Conservation (phyloP, 139 green algal species). For the Dunaliella sp. region DNA sequence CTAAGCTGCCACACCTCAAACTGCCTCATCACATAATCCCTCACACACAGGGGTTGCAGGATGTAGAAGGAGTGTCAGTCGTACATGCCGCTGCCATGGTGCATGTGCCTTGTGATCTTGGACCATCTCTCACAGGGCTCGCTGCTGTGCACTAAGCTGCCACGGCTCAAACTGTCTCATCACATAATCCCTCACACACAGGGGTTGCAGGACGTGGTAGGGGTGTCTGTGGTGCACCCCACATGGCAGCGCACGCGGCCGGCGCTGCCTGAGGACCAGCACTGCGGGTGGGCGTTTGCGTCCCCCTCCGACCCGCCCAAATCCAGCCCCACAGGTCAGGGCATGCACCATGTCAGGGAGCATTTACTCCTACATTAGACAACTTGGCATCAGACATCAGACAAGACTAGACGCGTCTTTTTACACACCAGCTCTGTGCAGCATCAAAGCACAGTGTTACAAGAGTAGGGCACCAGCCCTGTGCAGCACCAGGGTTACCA, state of each 20-base stretch:
- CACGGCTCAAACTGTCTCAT: not conserved
- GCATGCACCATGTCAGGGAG: not conserved
- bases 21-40: not conserved
- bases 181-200: slow-evolving; percentile 23
- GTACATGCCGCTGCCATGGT: not conserved
- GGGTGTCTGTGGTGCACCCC: slow-evolving; percentile 82
- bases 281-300: slow-evolving; percentile 85
- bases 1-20: not conserved
- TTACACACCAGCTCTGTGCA: not conserved
- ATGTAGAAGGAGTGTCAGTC: no score
- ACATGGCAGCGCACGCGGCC: slow-evolving; percentile 82
- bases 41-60: not conserved
- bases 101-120: not conserved
- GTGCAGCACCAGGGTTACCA: no score
- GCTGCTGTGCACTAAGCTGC: not conserved
- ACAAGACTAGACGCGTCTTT: no score
- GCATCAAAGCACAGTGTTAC: not conserved
- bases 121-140: not conserved
- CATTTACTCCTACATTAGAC: no score
- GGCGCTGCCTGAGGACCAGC: slow-evolving; percentile 71
- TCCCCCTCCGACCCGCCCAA: slow-evolving; percentile 56
- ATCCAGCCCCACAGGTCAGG: slow-evolving; percentile 33
- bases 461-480: not conserved
- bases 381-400: no score
- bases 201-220: slow-evolving; percentile 78